These are phyloP conservation scores for Ophiostoma pallidulum DNA, from an alignment of 2,329 filamentous ascomycete genomes.

Conservation along the genomic window DNA sequence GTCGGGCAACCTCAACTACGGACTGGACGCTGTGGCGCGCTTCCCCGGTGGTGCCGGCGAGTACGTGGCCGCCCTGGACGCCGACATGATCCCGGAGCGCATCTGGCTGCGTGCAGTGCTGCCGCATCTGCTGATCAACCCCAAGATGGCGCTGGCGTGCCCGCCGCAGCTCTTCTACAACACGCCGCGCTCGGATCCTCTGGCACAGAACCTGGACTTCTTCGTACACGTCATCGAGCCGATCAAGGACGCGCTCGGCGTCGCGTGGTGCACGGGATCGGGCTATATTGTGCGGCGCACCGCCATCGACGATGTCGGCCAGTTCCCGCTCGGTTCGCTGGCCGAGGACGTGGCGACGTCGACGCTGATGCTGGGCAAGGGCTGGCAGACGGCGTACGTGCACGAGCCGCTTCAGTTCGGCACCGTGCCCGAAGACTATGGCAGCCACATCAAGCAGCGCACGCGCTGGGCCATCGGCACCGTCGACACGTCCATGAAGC, in stretches of 20 bases:
- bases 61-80: constrained; percentile 38
- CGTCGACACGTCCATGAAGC: constrained; percentile 49
- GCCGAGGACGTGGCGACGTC: constrained; percentile 54
- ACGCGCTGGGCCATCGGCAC: constrained; percentile 48
- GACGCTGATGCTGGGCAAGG: constrained; percentile 46
- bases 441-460: constrained; percentile 46
- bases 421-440: constrained; percentile 47
- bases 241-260: constrained; percentile 41
- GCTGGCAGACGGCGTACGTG: constrained; percentile 53
- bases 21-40: constrained; percentile 38
- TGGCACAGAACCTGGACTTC: constrained; percentile 48
- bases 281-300: constrained; percentile 51
- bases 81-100: constrained; percentile 58
- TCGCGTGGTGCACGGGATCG: constrained; percentile 57
- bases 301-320: constrained; percentile 51
- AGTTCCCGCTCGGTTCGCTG: constrained; percentile 50
- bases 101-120: constrained; percentile 50
- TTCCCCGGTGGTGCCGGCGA: constrained; percentile 46
- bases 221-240: constrained; percentile 46
- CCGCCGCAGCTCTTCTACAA: constrained; percentile 57
- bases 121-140: constrained; percentile 49
- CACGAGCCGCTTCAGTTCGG: constrained; percentile 53
- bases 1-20: constrained; percentile 55
- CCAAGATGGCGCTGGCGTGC: constrained; percentile 49
- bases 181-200: constrained; percentile 46